Evolutionary conservation across 2,329 filamentous ascomycete genomes (phyloP).

Genomic region (Fusarium multiceps): DNA sequence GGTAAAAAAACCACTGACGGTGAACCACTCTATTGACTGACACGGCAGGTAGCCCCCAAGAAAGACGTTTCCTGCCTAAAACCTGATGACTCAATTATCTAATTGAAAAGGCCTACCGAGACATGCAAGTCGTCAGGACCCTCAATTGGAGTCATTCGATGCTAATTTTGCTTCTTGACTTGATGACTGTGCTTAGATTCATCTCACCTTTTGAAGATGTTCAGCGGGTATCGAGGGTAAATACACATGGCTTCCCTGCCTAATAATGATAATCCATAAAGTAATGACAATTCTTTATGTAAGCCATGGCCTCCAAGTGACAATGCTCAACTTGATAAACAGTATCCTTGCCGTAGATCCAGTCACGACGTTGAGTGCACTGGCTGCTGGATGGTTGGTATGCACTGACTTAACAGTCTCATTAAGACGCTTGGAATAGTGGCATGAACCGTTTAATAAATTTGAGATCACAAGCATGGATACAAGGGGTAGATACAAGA

Average conservation of each 20-base stretch:
- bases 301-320: neutral
- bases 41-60: neutral
- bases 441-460: neutral
- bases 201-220: neutral
- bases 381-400: neutral
- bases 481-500: neutral
- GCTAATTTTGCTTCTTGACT: neutral
- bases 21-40: neutral
- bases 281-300: conserved; percentile 4
- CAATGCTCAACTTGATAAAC: conserved; percentile 3
- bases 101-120: neutral
- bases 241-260: conserved; percentile 2
- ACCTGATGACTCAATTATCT: neutral
- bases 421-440: neutral
- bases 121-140: neutral
- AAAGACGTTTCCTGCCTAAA: neutral
- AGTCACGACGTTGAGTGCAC: neutral
- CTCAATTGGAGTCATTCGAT: neutral
- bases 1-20: neutral
- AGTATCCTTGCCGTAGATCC: conserved; percentile 8
- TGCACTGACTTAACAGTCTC: neutral
- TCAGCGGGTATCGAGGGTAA: neutral
- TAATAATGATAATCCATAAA: neutral
- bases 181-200: neutral
- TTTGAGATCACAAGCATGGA: neutral